These are phyloP conservation scores for Clarireedia monteithiana DNA, from an alignment of 2,329 filamentous ascomycete genomes.

Conservation along the genomic window DNA sequence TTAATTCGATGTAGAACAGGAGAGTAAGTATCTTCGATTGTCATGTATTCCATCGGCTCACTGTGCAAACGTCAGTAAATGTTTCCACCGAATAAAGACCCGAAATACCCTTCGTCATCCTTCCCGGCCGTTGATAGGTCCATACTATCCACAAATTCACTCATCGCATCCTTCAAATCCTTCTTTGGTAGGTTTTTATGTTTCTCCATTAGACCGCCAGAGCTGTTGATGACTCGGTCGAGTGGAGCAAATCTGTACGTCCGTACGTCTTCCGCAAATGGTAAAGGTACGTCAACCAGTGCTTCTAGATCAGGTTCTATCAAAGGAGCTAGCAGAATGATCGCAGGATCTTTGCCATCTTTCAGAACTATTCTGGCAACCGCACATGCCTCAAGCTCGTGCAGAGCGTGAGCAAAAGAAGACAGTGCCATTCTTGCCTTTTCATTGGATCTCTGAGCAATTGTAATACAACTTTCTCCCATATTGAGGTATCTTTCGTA, in stretches of 20 bases:
- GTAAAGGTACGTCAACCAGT: slow-evolving; percentile 80
- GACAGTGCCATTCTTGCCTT: slow-evolving; percentile 79
- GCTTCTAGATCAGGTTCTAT: slow-evolving; percentile 77
- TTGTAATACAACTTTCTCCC: slow-evolving; percentile 70
- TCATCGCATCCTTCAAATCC: slow-evolving; percentile 73
- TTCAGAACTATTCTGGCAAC: slow-evolving; percentile 81
- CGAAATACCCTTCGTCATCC: slow-evolving; percentile 64
- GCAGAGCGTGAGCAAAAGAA: slow-evolving; percentile 80
- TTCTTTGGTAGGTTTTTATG: slow-evolving; percentile 77
- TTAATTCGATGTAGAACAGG: slow-evolving; percentile 84
- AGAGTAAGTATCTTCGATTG: slow-evolving; percentile 75
- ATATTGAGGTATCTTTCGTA: slow-evolving; percentile 82
- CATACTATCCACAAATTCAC: slow-evolving; percentile 87
- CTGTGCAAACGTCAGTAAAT: slow-evolving; percentile 26
- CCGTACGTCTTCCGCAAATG: slow-evolving; percentile 87
- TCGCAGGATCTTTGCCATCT: slow-evolving; percentile 67
- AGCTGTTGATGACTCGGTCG: slow-evolving; percentile 81
- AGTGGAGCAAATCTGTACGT: slow-evolving; percentile 87
- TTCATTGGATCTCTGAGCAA: slow-evolving; percentile 71
- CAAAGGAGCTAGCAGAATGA: slow-evolving; percentile 72
- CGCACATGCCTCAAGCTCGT: slow-evolving; percentile 77
- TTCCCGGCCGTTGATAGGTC: slow-evolving; percentile 65
- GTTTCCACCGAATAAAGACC: slow-evolving; percentile 3
- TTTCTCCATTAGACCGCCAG: slow-evolving; percentile 68
- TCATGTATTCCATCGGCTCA: slow-evolving; percentile 58